phyloP scores from a whole-genome alignment of 139 green algal genomes.

The Gonium pectorale region DNA sequence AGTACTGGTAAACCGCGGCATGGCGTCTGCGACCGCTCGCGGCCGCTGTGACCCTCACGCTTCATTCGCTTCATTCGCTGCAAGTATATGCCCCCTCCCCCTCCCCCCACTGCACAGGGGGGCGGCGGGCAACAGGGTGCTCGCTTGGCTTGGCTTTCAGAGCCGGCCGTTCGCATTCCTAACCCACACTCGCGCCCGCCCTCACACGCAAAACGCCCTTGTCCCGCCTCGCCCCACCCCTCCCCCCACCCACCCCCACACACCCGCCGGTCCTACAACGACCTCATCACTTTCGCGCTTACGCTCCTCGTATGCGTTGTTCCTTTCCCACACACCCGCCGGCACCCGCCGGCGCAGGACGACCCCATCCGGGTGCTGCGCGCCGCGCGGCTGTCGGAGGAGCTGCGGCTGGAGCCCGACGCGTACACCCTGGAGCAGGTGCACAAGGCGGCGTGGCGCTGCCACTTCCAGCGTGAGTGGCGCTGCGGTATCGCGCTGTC shows the following conservation, averaged over 20 bases:
- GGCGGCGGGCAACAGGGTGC: no score
- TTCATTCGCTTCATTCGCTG: no score
- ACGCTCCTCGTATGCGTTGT: neutral
- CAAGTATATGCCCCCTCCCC: neutral
- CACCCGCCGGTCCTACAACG: neutral
- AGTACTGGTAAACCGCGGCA: no score
- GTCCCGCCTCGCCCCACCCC: no score
- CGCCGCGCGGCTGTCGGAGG: conserved; percentile 67
- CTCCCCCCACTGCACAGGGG: neutral
- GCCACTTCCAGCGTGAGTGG: conserved; percentile 8
- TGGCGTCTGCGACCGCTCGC: no score
- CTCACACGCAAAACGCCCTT: neutral
- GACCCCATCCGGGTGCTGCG: conserved; percentile 92
- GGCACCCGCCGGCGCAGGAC: conserved; percentile 12
- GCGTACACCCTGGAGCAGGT: conserved; percentile 24
- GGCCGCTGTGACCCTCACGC: no score
- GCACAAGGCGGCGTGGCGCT: neutral
- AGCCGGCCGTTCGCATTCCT: neutral
- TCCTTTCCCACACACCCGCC: neutral
- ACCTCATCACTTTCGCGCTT: neutral
- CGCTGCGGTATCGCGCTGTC: no score
- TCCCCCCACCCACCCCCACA: neutral
- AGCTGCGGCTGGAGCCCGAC: conserved; percentile 41
- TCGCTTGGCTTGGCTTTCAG: no score
- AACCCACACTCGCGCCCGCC: neutral